These are phyloP conservation scores for Nemania bipapillata DNA, from an alignment of 2,329 filamentous ascomycete genomes.

Conservation along the genomic window DNA sequence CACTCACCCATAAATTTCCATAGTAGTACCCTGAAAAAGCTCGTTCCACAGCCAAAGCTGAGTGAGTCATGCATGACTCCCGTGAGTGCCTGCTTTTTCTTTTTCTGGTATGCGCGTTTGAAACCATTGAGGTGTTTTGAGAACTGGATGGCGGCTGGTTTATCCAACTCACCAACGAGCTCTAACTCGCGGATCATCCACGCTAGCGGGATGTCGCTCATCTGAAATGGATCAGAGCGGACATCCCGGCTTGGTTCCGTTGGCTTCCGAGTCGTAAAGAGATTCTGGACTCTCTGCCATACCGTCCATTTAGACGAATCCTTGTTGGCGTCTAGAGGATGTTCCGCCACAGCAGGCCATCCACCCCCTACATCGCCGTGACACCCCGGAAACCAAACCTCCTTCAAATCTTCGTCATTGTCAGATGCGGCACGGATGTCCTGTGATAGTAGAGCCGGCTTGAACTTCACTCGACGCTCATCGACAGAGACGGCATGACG, in stretches of 20 bases:
- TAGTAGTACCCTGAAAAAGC: conserved; percentile 55
- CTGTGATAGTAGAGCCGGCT: conserved; percentile 60
- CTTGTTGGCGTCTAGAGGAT: conserved; percentile 42
- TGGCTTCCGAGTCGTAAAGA: conserved; percentile 53
- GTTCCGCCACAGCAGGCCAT: conserved; percentile 54
- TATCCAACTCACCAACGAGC: conserved; percentile 51
- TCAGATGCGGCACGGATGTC: conserved; percentile 50
- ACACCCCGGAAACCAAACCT: conserved; percentile 67
- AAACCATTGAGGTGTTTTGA: conserved; percentile 50
- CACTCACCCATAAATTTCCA: conserved; percentile 60
- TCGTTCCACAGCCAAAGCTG: conserved; percentile 52
- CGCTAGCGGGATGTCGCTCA: conserved; percentile 62
- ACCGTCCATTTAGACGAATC: conserved; percentile 43
- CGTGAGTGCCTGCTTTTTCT: conserved; percentile 49
- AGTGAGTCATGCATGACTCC: conserved; percentile 56
- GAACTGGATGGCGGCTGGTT: conserved; percentile 52
- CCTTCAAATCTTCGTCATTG: conserved; percentile 57
- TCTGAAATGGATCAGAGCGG: conserved; percentile 53
- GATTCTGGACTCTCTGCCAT: conserved; percentile 53
- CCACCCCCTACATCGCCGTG: conserved; percentile 67
- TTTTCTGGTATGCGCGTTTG: conserved; percentile 49
- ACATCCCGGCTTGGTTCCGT: conserved; percentile 50
- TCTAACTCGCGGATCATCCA: conserved; percentile 65
- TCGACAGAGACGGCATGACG: conserved; percentile 65
- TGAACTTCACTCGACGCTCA: conserved; percentile 67